Evolutionary conservation across 257 asterid species (phyloP), one percentile per base, ranked within the genome.

Genomic region (Forsythia viridissima): DNA sequence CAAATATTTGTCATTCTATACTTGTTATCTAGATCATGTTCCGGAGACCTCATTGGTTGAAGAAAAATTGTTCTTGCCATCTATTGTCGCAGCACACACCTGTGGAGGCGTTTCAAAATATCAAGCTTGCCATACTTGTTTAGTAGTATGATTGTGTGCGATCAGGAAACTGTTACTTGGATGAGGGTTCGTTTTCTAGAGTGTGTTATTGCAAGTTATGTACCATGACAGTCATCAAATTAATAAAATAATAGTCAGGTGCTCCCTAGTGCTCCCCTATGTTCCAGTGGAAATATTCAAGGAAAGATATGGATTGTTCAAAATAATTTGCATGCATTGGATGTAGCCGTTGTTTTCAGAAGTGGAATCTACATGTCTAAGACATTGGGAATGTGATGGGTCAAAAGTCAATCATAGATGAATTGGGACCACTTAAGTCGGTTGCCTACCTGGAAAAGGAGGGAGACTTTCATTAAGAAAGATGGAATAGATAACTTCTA

Each of bases 1-100:
- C 75, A 76, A 51, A 21, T 79, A 70, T 48, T 76, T 18, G 38
- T 71, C 9, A 63, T 66, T 78, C 66, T 18, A 20, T 20, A 59
- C 67, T 44, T 63, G 6, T 68, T 41, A n/a, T 70, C 51, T 42
- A 13, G 36, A 34, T 24, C 73, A 18, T 37, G 7, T 21, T 63
- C 20, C 72, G 21, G 57, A 48, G 9, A 36, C 72, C 63, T n/a
- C 57, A 70, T 75, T 4, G 21, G 39, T 41, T 36, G 70, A 36
- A 68, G 55, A 24, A n/a, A 40, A 80, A 38, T 10, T 68, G 4
- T 63, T 76, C 65, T 59, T 76, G 43, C 41, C 75, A 51, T 70
- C 40, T 24, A 9, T 21, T 5, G 72, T 63, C 39, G 2, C 69
- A 63, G 69, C 24, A 63, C 15, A 20, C 38, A 63, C 63, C 63